Evolutionary conservation across 2,329 filamentous ascomycete species (phyloP), one percentile per base, ranked within the genome.

Genomic region (Alternaria sp.): DNA sequence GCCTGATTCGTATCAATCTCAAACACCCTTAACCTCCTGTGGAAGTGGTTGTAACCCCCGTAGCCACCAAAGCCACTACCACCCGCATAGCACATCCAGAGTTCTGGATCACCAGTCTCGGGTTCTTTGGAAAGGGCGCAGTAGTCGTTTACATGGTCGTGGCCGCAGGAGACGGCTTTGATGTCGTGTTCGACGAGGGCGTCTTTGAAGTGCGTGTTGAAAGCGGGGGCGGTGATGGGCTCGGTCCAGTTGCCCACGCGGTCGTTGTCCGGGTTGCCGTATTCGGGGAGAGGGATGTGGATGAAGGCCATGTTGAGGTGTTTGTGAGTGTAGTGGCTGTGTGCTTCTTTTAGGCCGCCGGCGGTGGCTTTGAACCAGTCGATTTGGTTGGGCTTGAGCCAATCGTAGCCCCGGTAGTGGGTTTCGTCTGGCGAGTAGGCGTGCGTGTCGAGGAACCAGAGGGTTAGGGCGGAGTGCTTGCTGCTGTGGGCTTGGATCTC

Each of bases 71-170:
- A 97, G 1, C 96, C 96, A 26, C 90, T 88, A 25, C 92, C 96
- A 30, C 96, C 96, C 9, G 90, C 95, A 80, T 98, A 98, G 84
- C 96, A 99, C 94, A 99, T 97, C 96, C 96, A 99, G 3, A 98
- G 83, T 28, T 90, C 82, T 28, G 84, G 79, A 33, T 83, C 72
- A 44, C 72, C 71, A 0, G 73, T 80, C 4, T 83, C 79, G 2
- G 87, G 89, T 9, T 76, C 71, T 53, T 78, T 78, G 30, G 79
- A 77, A 1, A 97, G 86, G 67, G 92, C 90, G 79, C 96, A 99
- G 79, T 97, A 98, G 76, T 99, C 96, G 77, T 99, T 99, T 69
- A 92, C 95, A 77, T 99, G 96, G 76, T 99, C 96, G 78, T 98
- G 95, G 77, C 95, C 95, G 75, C 93, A 96, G 73, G 92, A 95